Conservation (phyloP, 1,284 basidiomycete species). For the Sporisorium iseilematis-ciliati region DNA sequence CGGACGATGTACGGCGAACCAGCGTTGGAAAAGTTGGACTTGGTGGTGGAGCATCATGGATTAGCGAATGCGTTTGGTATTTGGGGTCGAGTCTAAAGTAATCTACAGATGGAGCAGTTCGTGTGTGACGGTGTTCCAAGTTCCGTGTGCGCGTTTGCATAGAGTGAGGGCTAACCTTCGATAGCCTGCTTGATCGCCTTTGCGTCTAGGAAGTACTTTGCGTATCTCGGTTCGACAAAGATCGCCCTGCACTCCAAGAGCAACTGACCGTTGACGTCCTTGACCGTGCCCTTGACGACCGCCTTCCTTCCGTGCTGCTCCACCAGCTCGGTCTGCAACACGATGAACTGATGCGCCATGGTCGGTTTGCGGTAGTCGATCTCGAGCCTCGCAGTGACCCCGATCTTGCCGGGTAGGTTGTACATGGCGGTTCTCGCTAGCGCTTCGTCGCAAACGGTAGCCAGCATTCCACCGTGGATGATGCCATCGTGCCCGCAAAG, state of each 20-base stretch:
- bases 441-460: slow-evolving; percentile 88
- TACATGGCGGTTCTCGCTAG: slow-evolving; percentile 78
- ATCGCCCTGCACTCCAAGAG: slow-evolving; percentile 82
- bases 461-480: slow-evolving; percentile 90
- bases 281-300: slow-evolving; percentile 78
- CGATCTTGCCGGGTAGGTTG: slow-evolving; percentile 83
- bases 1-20: slow-evolving; percentile 39
- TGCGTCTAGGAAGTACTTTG: slow-evolving; percentile 76
- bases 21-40: slow-evolving; percentile 25
- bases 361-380: slow-evolving; percentile 70
- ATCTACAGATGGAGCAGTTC: background rate
- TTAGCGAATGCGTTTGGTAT: slow-evolving; percentile 52
- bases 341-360: slow-evolving; percentile 71
- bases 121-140: background rate
- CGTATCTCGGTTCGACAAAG: slow-evolving; percentile 87
- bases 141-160: too few species aligned
- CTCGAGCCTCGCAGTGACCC: slow-evolving; percentile 81
- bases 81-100: slow-evolving; percentile 26
- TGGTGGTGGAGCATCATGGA: slow-evolving; percentile 45
- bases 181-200: slow-evolving; percentile 74
- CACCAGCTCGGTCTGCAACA: slow-evolving; percentile 77
- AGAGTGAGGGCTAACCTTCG: slow-evolving; percentile 51
- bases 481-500: slow-evolving; percentile 92
- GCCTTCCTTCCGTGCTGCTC: slow-evolving; percentile 82
- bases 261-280: slow-evolving; percentile 82